Evolutionary conservation across 139 green algal species (phyloP).

Genomic region (Asterochloris erici): DNA sequence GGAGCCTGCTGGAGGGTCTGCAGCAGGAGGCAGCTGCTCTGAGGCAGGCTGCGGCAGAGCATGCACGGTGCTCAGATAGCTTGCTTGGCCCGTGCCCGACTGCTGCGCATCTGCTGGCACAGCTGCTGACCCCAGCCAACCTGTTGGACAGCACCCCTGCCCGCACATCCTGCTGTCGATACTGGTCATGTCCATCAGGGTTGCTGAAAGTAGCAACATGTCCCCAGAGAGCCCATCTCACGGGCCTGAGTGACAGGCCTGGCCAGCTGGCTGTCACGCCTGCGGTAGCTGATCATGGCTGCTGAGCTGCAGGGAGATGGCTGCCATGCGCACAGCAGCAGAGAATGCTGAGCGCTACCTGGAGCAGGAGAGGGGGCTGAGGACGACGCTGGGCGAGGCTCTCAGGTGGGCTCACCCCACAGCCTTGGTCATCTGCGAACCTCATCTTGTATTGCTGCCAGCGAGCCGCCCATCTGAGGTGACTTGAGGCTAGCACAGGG

Average conservation of each 20-base stretch:
- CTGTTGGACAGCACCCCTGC: too few species aligned
- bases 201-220: too few species aligned
- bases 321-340: slow-evolving; percentile 3
- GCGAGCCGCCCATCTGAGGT: too few species aligned
- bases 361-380: slow-evolving; percentile 11
- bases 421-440: background rate
- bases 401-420: background rate
- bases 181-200: too few species aligned
- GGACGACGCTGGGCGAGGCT: background rate
- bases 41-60: slow-evolving; percentile 12
- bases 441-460: background rate
- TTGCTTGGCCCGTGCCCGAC: too few species aligned
- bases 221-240: too few species aligned
- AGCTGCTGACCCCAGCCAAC: too few species aligned
- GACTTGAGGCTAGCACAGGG: too few species aligned
- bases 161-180: too few species aligned
- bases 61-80: background rate
- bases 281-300: background rate
- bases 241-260: too few species aligned
- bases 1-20: slow-evolving; percentile 9
- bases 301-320: slow-evolving; percentile 9
- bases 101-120: too few species aligned
- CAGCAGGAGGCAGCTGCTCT: slow-evolving; percentile 15
- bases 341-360: slow-evolving; percentile 9
- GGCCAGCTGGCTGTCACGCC: too few species aligned